Evolutionary conservation across 495 filamentous ascomycete genomes (phyloP).

Genomic region (Aspergillus wentii): DNA sequence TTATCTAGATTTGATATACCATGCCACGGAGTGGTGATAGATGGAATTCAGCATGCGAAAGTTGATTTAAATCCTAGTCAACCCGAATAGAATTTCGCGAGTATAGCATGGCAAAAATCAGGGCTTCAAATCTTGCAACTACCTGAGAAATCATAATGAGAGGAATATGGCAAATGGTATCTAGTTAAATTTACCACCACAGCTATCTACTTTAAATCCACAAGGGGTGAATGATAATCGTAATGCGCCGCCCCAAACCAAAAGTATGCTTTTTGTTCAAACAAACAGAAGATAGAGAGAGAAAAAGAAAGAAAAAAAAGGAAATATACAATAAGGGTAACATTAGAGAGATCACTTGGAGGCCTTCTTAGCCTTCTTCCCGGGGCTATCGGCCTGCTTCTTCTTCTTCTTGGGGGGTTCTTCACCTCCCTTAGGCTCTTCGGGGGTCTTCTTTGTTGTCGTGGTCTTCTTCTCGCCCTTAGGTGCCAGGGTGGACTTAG

Average conservation of each 20-base stretch:
- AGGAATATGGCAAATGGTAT: no score
- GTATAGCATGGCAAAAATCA: no score
- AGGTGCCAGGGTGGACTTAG: constrained; percentile 4
- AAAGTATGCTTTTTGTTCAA: constrained; percentile 14
- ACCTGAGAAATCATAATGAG: no score
- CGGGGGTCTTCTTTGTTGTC: constrained; percentile 4
- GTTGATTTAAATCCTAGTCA: no score
- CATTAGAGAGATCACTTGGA: constrained; percentile 26
- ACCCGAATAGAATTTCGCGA: no score
- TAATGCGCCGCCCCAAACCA: constrained; percentile 24
- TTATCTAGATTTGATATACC: no score
- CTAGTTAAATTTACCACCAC: no score
- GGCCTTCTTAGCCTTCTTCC: constrained; percentile 30
- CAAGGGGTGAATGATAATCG: no score
- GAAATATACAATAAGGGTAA: constrained; percentile 10
- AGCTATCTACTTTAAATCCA: no score
- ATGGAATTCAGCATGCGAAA: no score
- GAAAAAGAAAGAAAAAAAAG: constrained; percentile 18
- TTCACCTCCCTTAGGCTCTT: constrained; percentile 1
- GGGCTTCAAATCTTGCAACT: no score
- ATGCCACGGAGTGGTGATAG: no score
- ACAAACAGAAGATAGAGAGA: constrained; percentile 20
- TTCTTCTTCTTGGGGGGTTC: constrained; percentile 7
- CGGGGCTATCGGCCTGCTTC: constrained; percentile 13
- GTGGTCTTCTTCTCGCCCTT: constrained; percentile 10